Percentiles rank a stretch among this genome's conserved stretches.
These are phyloP conservation scores for Podila clonocystis DNA, from an alignment of 192 early-diverging fungal species.

Conservation along the genomic window DNA sequence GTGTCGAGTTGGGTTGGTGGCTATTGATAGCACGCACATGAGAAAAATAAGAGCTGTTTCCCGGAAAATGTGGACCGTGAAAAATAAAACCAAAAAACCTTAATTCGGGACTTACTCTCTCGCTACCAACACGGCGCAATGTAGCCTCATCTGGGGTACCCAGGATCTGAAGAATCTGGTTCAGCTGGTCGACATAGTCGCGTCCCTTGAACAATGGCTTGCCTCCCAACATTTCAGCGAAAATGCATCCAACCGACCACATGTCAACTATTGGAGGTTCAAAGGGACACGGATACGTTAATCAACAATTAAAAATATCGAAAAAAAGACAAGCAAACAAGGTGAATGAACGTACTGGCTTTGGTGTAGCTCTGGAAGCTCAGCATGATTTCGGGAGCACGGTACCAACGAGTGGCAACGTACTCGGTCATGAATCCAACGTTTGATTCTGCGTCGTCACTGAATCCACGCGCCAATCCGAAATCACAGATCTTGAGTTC, in stretches of 20 bases:
- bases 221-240: constrained; percentile 95
- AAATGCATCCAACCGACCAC: constrained; percentile 99
- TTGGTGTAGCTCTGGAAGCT: constrained; percentile 98
- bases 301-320: not conserved
- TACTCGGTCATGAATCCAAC: constrained; percentile 99
- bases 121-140: constrained; percentile 87
- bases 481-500: constrained; percentile 99
- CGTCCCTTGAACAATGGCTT: constrained; percentile 96
- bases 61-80: not conserved
- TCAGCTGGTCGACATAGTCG: constrained; percentile 99
- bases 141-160: constrained; percentile 96
- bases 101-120: constrained; percentile 66
- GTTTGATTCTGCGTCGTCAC: constrained; percentile 80
- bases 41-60: too few species aligned
- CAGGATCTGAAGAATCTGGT: constrained; percentile 94
- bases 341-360: constrained; percentile 73
- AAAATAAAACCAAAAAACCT: not conserved
- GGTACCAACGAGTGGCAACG: constrained; percentile 99
- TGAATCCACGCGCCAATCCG: constrained; percentile 94
- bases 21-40: not conserved
- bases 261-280: constrained; percentile 77
- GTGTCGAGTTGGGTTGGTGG: not conserved
- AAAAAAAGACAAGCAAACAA: constrained; percentile 5
- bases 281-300: not conserved
- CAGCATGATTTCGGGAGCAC: constrained; percentile 98